These are phyloP conservation scores for Metschnikowia dekortorum DNA, from an alignment of 805 yeast genomes.

Conservation along the genomic window DNA sequence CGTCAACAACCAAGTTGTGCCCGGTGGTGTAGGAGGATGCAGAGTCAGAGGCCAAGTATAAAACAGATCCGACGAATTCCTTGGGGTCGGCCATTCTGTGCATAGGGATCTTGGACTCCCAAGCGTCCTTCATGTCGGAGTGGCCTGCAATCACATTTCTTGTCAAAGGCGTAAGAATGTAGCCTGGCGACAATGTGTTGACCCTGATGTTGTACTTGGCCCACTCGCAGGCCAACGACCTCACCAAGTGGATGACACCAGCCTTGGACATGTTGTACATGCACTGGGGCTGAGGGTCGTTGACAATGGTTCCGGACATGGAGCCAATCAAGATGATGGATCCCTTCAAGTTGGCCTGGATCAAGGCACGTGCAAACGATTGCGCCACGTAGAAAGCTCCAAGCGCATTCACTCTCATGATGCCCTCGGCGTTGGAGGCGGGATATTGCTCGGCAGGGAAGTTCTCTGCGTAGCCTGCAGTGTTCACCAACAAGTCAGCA, in stretches of 20 bases:
- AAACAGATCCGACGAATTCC: conserved; percentile 73
- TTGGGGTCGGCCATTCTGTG: conserved; percentile 82
- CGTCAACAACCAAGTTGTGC: conserved; percentile 77
- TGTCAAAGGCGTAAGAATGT: conserved; percentile 75
- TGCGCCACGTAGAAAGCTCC: conserved; percentile 76
- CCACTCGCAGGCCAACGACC: conserved; percentile 79
- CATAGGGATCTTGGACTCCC: conserved; percentile 73
- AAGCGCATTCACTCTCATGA: conserved; percentile 66
- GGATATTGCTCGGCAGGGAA: conserved; percentile 76
- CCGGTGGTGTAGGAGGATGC: conserved; percentile 83
- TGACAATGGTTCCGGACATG: conserved; percentile 74
- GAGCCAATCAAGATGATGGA: conserved; percentile 71
- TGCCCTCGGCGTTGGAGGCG: conserved; percentile 59
- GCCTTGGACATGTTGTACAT: conserved; percentile 86
- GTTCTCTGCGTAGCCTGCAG: conserved; percentile 86
- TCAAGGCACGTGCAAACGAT: conserved; percentile 64
- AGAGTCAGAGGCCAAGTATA: conserved; percentile 65
- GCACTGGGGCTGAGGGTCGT: conserved; percentile 74
- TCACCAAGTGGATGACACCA: conserved; percentile 76
- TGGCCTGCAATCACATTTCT: conserved; percentile 62
- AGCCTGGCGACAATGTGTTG: conserved; percentile 76
- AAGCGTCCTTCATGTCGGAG: conserved; percentile 59
- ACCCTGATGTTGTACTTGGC: conserved; percentile 71
- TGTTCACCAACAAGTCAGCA: conserved; percentile 64
- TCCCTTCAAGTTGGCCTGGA: conserved; percentile 50